Percentiles rank a stretch among this genome's conserved stretches.
Evolutionary conservation across 805 yeast genomes (phyloP).

Genomic region (Candida lessepsii): DNA sequence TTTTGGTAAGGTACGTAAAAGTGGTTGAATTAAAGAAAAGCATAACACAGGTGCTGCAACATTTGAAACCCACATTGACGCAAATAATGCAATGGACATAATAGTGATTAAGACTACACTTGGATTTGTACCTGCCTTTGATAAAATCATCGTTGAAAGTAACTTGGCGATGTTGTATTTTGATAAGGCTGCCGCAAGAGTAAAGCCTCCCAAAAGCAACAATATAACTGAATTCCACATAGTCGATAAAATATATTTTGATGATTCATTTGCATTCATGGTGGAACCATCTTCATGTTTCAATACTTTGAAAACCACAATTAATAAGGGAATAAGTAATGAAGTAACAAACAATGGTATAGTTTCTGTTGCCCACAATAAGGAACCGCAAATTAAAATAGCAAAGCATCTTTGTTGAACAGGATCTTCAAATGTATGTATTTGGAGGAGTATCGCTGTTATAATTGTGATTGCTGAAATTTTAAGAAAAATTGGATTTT

Average conservation of each 20-base stretch:
- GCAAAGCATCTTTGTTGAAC: conserved; percentile 62
- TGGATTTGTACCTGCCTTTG: conserved; percentile 52
- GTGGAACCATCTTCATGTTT: conserved; percentile 51
- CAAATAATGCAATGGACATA: conserved; percentile 50
- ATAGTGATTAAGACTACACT: conserved; percentile 46
- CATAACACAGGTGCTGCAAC: conserved; percentile 58
- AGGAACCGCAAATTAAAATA: conserved; percentile 72
- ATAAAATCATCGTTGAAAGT: conserved; percentile 47
- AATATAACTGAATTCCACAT: conserved; percentile 58
- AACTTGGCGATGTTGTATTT: conserved; percentile 52
- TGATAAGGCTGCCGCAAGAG: conserved; percentile 55
- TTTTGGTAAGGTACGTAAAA: conserved; percentile 44
- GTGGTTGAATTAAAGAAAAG: conserved; percentile 49
- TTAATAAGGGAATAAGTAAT: conserved; percentile 73
- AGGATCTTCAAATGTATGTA: conserved; percentile 33
- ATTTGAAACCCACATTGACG: conserved; percentile 59
- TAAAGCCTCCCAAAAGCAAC: conserved; percentile 52
- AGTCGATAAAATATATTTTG: conserved; percentile 44
- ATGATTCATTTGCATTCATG: conserved; percentile 43
- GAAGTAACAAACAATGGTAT: conserved; percentile 91
- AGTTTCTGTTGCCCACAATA: conserved; percentile 95
- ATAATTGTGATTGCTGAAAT: conserved; percentile 46
- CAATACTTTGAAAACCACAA: conserved; percentile 69
- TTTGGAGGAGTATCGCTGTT: conserved; percentile 39
- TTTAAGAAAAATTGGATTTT: conserved; percentile 40